Evolutionary conservation across 2,329 filamentous ascomycete species (phyloP), one percentile per base, ranked within the genome.

Genomic region (Stachybotrys chartarum): DNA sequence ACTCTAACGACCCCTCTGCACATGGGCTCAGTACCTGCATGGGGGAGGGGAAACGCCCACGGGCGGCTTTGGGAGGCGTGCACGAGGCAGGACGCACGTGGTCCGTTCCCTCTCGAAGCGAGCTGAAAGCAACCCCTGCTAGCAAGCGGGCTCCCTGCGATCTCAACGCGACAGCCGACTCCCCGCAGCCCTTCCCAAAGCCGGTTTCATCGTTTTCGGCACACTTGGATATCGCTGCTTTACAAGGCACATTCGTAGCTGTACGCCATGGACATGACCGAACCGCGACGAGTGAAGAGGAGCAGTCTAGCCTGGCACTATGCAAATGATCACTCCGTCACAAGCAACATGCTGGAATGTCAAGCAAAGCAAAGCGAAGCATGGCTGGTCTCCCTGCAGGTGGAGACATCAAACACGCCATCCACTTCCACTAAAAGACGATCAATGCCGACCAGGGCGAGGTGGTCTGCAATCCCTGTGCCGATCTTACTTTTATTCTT

Each of bases 401-500:
- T 52, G 50, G 50, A 24, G 50, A 52, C 50, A 14, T 18, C 50
- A 42, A 17, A n/a, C 24, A 30, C 7, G 32, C 50, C 50, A 30
- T 52, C 32, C 50, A 30, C 32, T 44, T 30, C 35, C 50, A 17
- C 50, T 18, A n/a, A 44, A 52, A 12, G 50, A 52, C 35, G 50
- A 52, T 52, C 50, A 24, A 52, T 52, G 35, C 50, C 35, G 50
- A 52, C 31, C 31, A 47, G 45, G 45, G 18, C 7, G 16, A 47
- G 45, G 31, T 44, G 18, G 32, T 16, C 35, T 42, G 50, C 50
- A n/a, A 52, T 52, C 50, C 50, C 50, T 52, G 50, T 30, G 50
- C 32, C 50, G 50, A 52, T 52, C 50, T 30, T 42, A 42, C 35
- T 42, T 14, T 42, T 42, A 42, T 42, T 42, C 35, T 42, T 42